Conservation (phyloP, 306 rosid species). For the Vigna mungo region DNA sequence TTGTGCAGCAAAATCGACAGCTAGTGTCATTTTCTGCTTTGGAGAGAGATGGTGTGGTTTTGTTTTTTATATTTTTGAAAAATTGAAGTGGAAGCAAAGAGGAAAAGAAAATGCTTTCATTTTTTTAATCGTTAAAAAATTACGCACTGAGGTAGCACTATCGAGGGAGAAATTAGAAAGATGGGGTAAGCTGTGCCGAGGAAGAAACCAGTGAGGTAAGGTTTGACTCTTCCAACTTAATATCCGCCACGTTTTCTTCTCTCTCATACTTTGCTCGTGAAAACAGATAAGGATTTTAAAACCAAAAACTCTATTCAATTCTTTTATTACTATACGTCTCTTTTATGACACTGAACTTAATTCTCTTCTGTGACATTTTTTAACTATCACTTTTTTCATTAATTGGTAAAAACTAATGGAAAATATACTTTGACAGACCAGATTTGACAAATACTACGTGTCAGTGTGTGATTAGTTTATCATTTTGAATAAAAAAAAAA, state of each 20-base stretch:
- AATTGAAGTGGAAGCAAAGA: constrained; percentile 23
- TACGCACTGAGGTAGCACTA: constrained; percentile 41
- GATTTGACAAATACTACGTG: too few relatives aligned
- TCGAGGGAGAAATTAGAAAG: not conserved
- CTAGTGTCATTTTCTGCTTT: constrained; percentile 45
- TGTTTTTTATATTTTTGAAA: not conserved
- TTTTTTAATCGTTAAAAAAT: not conserved
- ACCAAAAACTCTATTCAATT: too few relatives aligned
- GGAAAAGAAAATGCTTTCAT: constrained; percentile 6
- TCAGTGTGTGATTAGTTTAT: too few relatives aligned
- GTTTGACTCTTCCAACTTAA: constrained; percentile 26
- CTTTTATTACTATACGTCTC: not conserved
- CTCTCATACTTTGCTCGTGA: constrained; percentile 34
- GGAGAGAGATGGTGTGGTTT: constrained; percentile 44
- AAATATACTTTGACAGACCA: too few relatives aligned
- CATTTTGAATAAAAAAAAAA: too few relatives aligned
- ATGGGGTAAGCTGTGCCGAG: constrained; percentile 19
- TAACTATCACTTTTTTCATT: too few relatives aligned
- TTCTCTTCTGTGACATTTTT: too few relatives aligned
- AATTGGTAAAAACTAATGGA: too few relatives aligned
- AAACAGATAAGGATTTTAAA: constrained; percentile 6
- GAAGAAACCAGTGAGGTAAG: constrained; percentile 41
- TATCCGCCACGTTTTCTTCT: constrained; percentile 34
- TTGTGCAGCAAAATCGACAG: constrained; percentile 51
- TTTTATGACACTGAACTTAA: not conserved